A percentile compares a stretch with the other conserved stretches of the same genome.
These are phyloP conservation scores for Phlyctochytrium planicorne DNA, from an alignment of 192 early-diverging fungal genomes.

Conservation along the genomic window DNA sequence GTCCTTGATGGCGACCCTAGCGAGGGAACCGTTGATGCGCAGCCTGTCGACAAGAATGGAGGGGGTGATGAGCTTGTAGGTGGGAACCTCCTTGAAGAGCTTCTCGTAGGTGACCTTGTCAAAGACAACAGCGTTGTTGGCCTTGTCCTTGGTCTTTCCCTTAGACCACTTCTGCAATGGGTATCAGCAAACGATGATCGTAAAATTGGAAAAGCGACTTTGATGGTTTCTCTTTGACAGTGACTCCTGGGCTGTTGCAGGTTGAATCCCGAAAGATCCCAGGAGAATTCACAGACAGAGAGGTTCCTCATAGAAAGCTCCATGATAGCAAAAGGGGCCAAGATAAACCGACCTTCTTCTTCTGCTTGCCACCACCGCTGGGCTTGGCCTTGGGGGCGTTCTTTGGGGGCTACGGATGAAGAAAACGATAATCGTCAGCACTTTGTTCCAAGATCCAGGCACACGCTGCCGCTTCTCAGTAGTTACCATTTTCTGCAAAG, in stretches of 20 bases:
- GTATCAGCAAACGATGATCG: too few species aligned
- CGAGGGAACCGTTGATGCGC: conserved; percentile 95
- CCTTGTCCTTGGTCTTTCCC: conserved; percentile 99
- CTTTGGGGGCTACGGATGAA: neutral
- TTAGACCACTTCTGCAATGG: conserved; percentile 96
- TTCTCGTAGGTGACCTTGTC: conserved; percentile 97
- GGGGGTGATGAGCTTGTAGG: conserved; percentile 99
- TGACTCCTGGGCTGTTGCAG: neutral
- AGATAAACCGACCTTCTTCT: conserved; percentile 4
- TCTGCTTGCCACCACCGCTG: neutral
- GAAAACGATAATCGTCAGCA: neutral
- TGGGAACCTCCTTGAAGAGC: conserved; percentile 99
- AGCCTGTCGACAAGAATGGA: conserved; percentile 98
- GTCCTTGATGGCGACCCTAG: conserved; percentile 92
- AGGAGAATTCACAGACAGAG: too few species aligned
- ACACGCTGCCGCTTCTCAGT: too few species aligned
- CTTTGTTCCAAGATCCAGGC: too few species aligned
- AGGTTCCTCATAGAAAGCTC: too few species aligned
- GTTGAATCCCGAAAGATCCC: neutral
- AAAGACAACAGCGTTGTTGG: conserved; percentile 98
- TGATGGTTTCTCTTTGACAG: too few species aligned
- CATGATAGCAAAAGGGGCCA: too few species aligned
- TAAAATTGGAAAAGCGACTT: too few species aligned
- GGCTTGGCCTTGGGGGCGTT: neutral
- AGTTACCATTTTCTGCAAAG: too few species aligned